Conservation (phyloP, 2,329 filamentous ascomycete genomes). For the Penicillium freii region DNA sequence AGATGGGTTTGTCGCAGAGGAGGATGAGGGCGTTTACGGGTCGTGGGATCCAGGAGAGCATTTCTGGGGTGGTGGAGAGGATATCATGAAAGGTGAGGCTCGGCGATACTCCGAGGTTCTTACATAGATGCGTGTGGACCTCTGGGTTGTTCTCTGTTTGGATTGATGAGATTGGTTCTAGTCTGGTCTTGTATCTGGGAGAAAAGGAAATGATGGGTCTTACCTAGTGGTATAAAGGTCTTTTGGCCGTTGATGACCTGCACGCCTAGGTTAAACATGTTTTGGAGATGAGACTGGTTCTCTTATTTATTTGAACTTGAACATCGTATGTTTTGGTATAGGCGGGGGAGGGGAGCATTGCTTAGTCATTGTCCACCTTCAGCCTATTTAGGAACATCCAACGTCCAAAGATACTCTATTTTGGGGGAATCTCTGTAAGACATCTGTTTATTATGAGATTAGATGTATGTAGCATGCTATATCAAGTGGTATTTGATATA, state of each 20-base stretch:
- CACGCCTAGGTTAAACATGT: constrained; percentile 12
- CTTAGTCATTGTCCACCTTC: background rate
- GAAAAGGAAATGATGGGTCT: background rate
- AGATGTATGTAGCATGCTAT: background rate
- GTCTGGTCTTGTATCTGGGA: background rate
- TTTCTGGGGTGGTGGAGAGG: constrained; percentile 53
- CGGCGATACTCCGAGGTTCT: constrained; percentile 49
- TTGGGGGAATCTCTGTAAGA: background rate
- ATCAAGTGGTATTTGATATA: background rate
- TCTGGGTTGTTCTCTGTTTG: constrained; percentile 55
- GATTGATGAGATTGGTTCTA: constrained; percentile 19
- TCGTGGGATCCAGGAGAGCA: constrained; percentile 52
- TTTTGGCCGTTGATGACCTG: constrained; percentile 31
- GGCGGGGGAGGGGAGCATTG: background rate
- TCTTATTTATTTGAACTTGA: background rate
- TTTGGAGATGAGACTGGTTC: background rate
- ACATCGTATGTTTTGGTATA: background rate
- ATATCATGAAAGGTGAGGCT: constrained; percentile 54
- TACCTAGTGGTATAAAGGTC: constrained; percentile 37
- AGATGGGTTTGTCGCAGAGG: constrained; percentile 49
- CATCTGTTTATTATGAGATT: background rate
- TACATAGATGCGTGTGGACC: constrained; percentile 52
- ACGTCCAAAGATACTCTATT: background rate
- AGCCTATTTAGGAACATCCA: background rate
- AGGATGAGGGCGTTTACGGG: constrained; percentile 56